Conservation (phyloP, 257 asterid species). For the Craterostigma plantagineum region DNA sequence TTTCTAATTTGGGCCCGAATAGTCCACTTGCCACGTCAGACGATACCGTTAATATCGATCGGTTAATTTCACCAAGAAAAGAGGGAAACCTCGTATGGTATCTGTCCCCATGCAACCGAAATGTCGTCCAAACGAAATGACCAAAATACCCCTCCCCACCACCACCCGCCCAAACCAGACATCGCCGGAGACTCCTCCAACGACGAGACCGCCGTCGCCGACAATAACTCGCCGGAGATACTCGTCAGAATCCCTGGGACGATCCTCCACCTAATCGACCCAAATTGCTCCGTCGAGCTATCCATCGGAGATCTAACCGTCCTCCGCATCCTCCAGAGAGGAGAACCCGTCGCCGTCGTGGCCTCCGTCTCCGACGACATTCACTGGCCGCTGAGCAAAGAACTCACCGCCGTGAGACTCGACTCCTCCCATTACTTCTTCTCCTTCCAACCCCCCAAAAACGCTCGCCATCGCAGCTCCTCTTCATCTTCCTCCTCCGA, state of each 20-base stretch:
- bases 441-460: conserved; percentile 33
- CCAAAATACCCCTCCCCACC: too few relatives aligned
- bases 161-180: too few relatives aligned
- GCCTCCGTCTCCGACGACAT: conserved; percentile 52
- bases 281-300: conserved; percentile 79
- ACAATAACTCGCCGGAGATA: conserved; percentile 16
- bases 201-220: too few relatives aligned
- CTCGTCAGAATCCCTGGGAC: conserved; percentile 55
- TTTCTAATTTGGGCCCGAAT: too few relatives aligned
- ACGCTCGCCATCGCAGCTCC: conserved; percentile 1
- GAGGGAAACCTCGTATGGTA: too few relatives aligned
- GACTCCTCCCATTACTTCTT: conserved; percentile 75
- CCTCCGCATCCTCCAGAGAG: conserved; percentile 39
- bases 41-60: too few relatives aligned
- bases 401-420: conserved; percentile 67
- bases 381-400: conserved; percentile 81
- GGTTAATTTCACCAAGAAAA: too few relatives aligned
- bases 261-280: conserved; percentile 71
- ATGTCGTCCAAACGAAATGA: too few relatives aligned
- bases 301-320: conserved; percentile 63
- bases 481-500: conserved; percentile 15
- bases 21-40: too few relatives aligned
- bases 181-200: too few relatives aligned
- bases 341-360: conserved; percentile 38
- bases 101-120: too few relatives aligned